Evolutionary conservation across 2,329 filamentous ascomycete species (phyloP).

Genomic region (Elsinoe ampelina): DNA sequence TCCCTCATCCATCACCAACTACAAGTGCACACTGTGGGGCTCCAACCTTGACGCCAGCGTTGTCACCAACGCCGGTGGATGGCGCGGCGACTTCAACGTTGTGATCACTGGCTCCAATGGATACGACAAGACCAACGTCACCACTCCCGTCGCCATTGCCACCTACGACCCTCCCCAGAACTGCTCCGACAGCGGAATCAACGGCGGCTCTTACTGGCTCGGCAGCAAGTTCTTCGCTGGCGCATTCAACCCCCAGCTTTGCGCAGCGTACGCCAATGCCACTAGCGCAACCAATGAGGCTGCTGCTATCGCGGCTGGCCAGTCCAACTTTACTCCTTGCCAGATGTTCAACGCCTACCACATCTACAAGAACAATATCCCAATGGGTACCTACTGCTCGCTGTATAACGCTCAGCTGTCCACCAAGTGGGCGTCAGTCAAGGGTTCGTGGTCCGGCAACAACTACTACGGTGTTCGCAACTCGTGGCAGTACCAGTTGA

Average conservation of each 20-base stretch:
- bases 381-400: conserved; percentile 20
- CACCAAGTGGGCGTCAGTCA: conserved; percentile 13
- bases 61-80: conserved; percentile 17
- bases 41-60: conserved; percentile 18
- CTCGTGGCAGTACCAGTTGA: conserved; percentile 15
- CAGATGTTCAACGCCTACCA: conserved; percentile 21
- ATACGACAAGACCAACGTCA: conserved; percentile 18
- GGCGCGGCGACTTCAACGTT: conserved; percentile 16
- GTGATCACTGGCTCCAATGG: conserved; percentile 18
- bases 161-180: conserved; percentile 14
- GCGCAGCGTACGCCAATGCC: conserved; percentile 21
- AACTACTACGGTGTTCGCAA: conserved; percentile 16
- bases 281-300: conserved; percentile 19
- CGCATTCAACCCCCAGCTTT: conserved; percentile 21
- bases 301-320: conserved; percentile 14
- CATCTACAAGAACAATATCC: conserved; percentile 19
- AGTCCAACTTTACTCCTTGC: conserved; percentile 15
- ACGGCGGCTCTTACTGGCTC: conserved; percentile 14
- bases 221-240: conserved; percentile 22
- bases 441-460: conserved; percentile 14
- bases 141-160: not conserved
- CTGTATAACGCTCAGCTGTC: conserved; percentile 18
- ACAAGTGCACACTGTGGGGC: conserved; percentile 27
- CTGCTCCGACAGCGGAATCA: conserved; percentile 9
- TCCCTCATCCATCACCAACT: conserved; percentile 24